Evolutionary conservation across 2,329 filamentous ascomycete species (phyloP).

Genomic region (Cordyceps cateniannulata): DNA sequence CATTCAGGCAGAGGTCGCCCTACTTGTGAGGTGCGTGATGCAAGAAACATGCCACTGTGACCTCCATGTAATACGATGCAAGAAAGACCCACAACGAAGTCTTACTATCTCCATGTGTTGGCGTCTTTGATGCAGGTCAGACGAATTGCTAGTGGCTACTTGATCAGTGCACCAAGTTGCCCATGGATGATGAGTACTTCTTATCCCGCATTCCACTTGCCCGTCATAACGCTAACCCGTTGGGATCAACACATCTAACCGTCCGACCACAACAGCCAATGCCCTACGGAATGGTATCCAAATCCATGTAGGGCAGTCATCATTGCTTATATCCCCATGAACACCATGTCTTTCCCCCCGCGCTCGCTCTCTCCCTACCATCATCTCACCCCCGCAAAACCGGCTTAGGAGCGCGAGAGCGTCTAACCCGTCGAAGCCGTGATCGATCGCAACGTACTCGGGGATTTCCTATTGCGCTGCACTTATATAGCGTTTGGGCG

Average conservation of each 20-base stretch:
- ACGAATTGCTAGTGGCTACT: slow-evolving; percentile 4
- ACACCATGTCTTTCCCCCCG: neutral
- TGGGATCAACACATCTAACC: slow-evolving; percentile 1
- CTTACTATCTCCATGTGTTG: neutral
- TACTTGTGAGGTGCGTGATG: neutral
- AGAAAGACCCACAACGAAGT: neutral
- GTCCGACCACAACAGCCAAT: neutral
- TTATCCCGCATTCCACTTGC: neutral
- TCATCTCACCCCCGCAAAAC: neutral
- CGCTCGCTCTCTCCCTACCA: neutral
- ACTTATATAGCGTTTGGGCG: slow-evolving; percentile 8
- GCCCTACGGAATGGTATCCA: neutral
- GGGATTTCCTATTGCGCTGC: neutral
- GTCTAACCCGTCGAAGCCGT: slow-evolving; percentile 2
- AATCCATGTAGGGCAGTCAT: neutral
- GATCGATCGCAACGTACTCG: slow-evolving; percentile 9
- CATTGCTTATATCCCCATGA: slow-evolving; percentile 8
- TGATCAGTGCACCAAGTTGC: neutral
- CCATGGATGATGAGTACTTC: neutral
- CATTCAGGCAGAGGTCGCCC: neutral
- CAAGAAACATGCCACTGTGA: neutral
- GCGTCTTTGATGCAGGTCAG: neutral
- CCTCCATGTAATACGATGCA: slow-evolving; percentile 4
- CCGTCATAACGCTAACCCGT: slow-evolving; percentile 1
- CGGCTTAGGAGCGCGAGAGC: slow-evolving; percentile 1